A percentile compares a stretch with the other conserved stretches of the same genome.
Evolutionary conservation across 306 rosid genomes (phyloP).

Genomic region (Fragaria ananassa): DNA sequence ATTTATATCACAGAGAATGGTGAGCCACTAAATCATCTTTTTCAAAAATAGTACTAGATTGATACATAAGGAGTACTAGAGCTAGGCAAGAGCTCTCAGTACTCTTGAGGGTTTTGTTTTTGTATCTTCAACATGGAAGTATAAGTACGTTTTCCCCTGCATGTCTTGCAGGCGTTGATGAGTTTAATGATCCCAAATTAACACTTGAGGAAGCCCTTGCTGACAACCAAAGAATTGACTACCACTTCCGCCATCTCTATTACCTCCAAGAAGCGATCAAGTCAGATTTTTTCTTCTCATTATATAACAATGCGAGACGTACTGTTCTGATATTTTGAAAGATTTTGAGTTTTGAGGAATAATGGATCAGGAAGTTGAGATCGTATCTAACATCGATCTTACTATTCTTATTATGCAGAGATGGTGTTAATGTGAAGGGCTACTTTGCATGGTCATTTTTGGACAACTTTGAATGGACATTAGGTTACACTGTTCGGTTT

Average conservation of each 20-base stretch:
- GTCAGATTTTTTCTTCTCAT: conserved; percentile 18
- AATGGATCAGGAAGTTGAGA: not conserved
- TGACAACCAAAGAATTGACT: conserved; percentile 42
- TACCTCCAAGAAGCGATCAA: conserved; percentile 35
- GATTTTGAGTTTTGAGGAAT: not conserved
- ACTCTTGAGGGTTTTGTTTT: not conserved
- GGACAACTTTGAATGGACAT: conserved; percentile 51
- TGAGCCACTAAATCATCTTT: not conserved
- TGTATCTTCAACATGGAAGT: not conserved
- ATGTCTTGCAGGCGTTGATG: conserved; percentile 40
- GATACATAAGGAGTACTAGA: too few species aligned
- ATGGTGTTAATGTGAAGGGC: conserved; percentile 46
- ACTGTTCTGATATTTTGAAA: not conserved
- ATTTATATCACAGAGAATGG: conserved; percentile 45
- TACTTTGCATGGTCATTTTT: conserved; percentile 56
- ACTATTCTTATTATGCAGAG: conserved; percentile 15
- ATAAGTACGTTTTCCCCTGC: not conserved
- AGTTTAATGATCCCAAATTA: conserved; percentile 29
- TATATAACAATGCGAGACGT: not conserved
- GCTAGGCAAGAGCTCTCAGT: not conserved
- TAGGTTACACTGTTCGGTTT: conserved; percentile 44
- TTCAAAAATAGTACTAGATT: not conserved
- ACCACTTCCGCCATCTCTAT: conserved; percentile 36
- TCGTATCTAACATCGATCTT: not conserved
- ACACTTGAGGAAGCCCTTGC: conserved; percentile 29